A percentile compares a stretch with the other conserved stretches of the same genome.
These are phyloP conservation scores for Kappamyces sp. DNA, from an alignment of 192 early-diverging fungal genomes.

Conservation along the genomic window DNA sequence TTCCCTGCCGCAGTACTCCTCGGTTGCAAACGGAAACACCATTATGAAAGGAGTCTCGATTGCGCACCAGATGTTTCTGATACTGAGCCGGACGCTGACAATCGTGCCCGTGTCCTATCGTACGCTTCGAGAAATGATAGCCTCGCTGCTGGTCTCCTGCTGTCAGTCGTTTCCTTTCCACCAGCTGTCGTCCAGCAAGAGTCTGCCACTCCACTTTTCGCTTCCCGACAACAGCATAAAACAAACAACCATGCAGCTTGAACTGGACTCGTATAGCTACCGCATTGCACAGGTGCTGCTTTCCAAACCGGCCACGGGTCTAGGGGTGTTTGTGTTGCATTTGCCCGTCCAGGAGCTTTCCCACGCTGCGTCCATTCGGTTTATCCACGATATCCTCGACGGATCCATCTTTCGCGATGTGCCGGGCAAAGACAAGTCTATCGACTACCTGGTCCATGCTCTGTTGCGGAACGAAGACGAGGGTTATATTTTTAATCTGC, in stretches of 20 bases:
- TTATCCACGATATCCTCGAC: neutral
- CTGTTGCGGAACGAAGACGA: too few relatives aligned
- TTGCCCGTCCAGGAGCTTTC: conserved; percentile 1
- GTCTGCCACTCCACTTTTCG: neutral
- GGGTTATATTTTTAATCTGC: too few relatives aligned
- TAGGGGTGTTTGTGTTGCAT: conserved; percentile 2
- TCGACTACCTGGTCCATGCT: too few relatives aligned
- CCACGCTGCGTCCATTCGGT: neutral
- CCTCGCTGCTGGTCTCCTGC: neutral
- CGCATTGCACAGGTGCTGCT: conserved; percentile 1
- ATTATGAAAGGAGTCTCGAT: conserved; percentile 9
- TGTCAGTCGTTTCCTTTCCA: neutral
- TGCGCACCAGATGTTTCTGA: conserved; percentile 6
- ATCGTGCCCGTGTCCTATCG: conserved; percentile 1
- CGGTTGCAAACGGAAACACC: neutral
- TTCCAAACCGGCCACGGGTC: conserved; percentile 6
- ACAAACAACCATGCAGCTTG: conserved; percentile 1
- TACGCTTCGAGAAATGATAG: neutral
- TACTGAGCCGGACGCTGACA: conserved; percentile 1
- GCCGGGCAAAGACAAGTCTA: too few relatives aligned
- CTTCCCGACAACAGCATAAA: conserved; percentile 1
- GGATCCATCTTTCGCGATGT: neutral
- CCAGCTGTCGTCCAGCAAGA: neutral
- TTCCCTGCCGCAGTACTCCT: neutral
- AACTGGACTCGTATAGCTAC: conserved; percentile 9